Evolutionary conservation across 768 basidiomycete genomes (phyloP), one percentile per base, ranked within the genome.

Genomic region (Mycena kentingensis): DNA sequence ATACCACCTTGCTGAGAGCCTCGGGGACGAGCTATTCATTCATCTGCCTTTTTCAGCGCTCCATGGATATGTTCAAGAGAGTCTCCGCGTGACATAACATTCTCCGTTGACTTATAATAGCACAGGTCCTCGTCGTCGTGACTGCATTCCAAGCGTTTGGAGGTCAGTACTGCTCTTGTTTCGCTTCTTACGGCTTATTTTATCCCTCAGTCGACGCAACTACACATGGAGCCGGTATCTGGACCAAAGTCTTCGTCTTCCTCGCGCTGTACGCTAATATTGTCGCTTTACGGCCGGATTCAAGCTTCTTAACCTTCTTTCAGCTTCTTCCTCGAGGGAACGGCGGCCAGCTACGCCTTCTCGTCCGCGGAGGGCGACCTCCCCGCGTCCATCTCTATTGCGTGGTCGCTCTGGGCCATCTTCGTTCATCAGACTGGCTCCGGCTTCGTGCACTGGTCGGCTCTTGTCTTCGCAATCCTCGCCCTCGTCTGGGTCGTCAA

Each of bases 11-110:
- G 72, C 90, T 24, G 77, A 88, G 62, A 80, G 66, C 54, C 60
- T 78, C 37, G 76, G 77, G 19, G 93, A 96, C 57, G 94, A 97
- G 70, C 67, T 95, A 57, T 94, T 96, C 55, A 79, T 98, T 37
- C 94, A 98, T 69, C 84, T 97, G 16, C 97, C 97, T 2, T 98
- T 98, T 81, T 94, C 90, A 2, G 84, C 98, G 42, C 97, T 89
- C 73, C 93, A 97, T 64, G 95, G 93, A 31, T 93, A 90, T 90
- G 89, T 86, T 11, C 91, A 90, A 48, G 84, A 8, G 16, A 8
- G 31, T 32, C 31, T 16, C 31, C 31, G 31, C 8, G 16, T n/a
- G n/a, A n/a, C 16, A 8, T 32, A 8, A 32, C 31, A 8, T 32
- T 32, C 10, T 8, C 8, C 10, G 10, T 32, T 32, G 8, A 8